Evolutionary conservation across 75 land plant genomes (phyloP).

Genomic region (Azolla pinnata): DNA sequence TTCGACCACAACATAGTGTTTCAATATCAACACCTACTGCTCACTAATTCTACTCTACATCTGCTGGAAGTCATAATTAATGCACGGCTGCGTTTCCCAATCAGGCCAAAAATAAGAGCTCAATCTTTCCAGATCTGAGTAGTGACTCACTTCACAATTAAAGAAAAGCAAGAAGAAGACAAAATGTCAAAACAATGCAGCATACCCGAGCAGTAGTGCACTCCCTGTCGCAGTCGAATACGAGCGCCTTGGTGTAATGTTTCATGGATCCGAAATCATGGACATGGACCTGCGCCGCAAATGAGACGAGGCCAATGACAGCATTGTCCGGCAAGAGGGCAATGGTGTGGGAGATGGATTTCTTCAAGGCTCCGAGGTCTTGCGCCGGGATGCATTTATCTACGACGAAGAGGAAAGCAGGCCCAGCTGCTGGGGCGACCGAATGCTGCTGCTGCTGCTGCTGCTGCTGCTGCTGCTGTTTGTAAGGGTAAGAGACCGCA

Average conservation of each 20-base stretch:
- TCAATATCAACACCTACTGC: too few relatives aligned
- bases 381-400: conserved; percentile 46
- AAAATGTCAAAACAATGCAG: too few relatives aligned
- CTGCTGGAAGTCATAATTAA: too few relatives aligned
- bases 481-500: neutral
- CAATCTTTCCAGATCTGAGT: too few relatives aligned
- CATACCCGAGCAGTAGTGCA: conserved; percentile 64
- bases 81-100: too few relatives aligned
- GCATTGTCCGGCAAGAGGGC: conserved; percentile 64
- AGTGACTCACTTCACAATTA: too few relatives aligned
- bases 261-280: conserved; percentile 57
- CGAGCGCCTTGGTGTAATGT: conserved; percentile 43
- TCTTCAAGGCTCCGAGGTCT: conserved; percentile 60
- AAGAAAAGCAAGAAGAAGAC: too few relatives aligned
- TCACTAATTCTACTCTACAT: too few relatives aligned
- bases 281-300: conserved; percentile 64
- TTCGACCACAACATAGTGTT: too few relatives aligned
- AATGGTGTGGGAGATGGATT: conserved; percentile 44
- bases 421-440: conserved; percentile 10
- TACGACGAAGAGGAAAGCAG: conserved; percentile 81
- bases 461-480: conserved; percentile 2
- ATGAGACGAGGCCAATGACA: conserved; percentile 67
- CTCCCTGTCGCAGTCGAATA: conserved; percentile 73
- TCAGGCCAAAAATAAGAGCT: too few relatives aligned
- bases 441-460: conserved; percentile 2